A percentile compares a stretch with the other conserved stretches of the same genome.
Conservation (phyloP, 192 early-diverging fungal genomes). For the Thamnidium elegans region DNA sequence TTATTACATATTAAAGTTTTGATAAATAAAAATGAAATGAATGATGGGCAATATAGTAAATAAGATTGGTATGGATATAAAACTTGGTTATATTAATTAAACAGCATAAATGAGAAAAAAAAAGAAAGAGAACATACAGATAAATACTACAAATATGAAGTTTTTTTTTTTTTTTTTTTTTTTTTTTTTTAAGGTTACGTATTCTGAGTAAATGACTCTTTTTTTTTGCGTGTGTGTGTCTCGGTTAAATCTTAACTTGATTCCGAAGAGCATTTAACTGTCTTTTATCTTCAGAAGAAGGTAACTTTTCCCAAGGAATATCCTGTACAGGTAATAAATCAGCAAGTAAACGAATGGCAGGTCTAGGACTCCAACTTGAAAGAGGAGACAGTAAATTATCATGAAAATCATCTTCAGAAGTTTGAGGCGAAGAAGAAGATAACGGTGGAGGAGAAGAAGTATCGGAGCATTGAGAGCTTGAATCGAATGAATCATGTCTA, state of each 20-base stretch:
- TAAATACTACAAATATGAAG: no score
- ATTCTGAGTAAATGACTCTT: no score
- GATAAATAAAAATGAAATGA: no score
- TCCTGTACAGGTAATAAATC: conserved; percentile 15
- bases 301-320: conserved; percentile 30
- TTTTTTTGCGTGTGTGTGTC: no score
- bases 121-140: no score
- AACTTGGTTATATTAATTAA: no score
- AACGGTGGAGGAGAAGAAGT: conserved; percentile 9
- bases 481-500: conserved; percentile 11
- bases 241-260: conserved; percentile 21
- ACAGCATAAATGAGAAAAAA: no score
- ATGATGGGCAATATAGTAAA: no score
- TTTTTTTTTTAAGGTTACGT: no score
- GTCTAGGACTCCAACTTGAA: background rate
- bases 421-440: conserved; percentile 9
- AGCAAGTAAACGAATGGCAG: background rate
- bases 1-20: no score
- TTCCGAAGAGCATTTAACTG: conserved; percentile 25
- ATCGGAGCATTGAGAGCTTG: background rate
- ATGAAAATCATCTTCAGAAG: conserved; percentile 15
- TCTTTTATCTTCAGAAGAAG: conserved; percentile 34
- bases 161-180: no score
- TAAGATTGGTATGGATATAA: no score
- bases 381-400: background rate